Percentiles rank a stretch among this genome's conserved stretches.
Conservation (phyloP, 257 asterid genomes). For the Plantago major region DNA sequence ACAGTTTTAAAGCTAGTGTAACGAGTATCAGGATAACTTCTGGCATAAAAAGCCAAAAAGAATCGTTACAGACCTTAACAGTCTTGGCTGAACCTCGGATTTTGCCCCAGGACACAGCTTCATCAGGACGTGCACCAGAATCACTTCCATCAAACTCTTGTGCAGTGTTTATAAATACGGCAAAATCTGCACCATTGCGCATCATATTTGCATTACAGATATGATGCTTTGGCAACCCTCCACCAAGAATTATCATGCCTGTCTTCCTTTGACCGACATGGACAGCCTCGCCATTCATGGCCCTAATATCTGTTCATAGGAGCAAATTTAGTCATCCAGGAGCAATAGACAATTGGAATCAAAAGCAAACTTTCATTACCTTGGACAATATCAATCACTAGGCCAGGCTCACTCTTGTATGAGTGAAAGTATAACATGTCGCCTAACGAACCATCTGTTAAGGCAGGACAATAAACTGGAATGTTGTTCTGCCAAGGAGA, state of each 20-base stretch:
- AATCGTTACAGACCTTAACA: slow-evolving; percentile 52
- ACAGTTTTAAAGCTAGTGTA: not conserved
- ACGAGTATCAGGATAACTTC: not conserved
- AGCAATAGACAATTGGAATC: slow-evolving; percentile 8
- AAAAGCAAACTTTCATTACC: slow-evolving; percentile 35
- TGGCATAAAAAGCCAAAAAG: not conserved
- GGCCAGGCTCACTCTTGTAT: slow-evolving; percentile 63
- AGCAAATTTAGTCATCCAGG: not conserved
- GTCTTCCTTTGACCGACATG: slow-evolving; percentile 77
- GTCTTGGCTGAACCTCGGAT: slow-evolving; percentile 89
- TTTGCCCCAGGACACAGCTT: slow-evolving; percentile 99
- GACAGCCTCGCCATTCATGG: slow-evolving; percentile 81
- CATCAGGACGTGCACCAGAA: slow-evolving; percentile 96
- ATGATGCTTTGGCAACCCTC: slow-evolving; percentile 97
- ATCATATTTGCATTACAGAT: slow-evolving; percentile 96
- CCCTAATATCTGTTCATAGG: slow-evolving; percentile 64
- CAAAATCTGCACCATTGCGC: slow-evolving; percentile 94
- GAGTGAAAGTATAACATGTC: slow-evolving; percentile 96
- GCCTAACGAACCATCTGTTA: slow-evolving; percentile 92
- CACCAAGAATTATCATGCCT: slow-evolving; percentile 85
- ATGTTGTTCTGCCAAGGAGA: slow-evolving; percentile 60
- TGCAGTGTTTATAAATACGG: slow-evolving; percentile 80
- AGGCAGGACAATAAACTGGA: slow-evolving; percentile 87
- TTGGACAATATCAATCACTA: slow-evolving; percentile 78
- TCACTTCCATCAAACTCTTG: slow-evolving; percentile 98